Conservation (phyloP, 2,329 filamentous ascomycete genomes). For the Trichoderma hamatum region DNA sequence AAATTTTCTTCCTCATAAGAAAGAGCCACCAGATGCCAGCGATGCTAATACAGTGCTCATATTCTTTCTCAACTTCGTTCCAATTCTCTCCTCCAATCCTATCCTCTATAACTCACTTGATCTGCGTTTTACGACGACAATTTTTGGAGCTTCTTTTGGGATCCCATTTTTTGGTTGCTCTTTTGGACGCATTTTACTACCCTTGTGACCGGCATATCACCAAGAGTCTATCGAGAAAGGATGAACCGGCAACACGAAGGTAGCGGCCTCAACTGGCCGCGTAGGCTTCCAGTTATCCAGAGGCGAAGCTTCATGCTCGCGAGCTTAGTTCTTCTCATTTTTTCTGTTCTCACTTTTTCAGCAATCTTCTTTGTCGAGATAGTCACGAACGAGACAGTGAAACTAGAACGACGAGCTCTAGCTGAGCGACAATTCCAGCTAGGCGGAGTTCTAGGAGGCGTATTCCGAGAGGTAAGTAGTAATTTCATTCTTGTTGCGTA, state of each 20-base stretch:
- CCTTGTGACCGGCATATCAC: slow-evolving; percentile 29
- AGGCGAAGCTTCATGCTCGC: slow-evolving; percentile 1
- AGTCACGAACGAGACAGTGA: slow-evolving; percentile 14
- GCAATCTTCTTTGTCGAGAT: slow-evolving; percentile 25
- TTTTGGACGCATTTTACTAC: slow-evolving; percentile 37
- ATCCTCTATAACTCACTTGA: background rate
- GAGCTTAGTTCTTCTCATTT: slow-evolving; percentile 22
- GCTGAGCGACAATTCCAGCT: slow-evolving; percentile 35
- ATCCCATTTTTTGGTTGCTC: slow-evolving; percentile 33
- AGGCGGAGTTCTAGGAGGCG: slow-evolving; percentile 29
- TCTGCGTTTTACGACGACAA: background rate
- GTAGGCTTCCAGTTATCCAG: background rate
- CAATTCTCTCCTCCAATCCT: background rate
- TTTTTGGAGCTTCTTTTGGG: slow-evolving; percentile 31
- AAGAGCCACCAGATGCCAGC: background rate
- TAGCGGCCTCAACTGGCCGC: background rate
- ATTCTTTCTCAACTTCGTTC: background rate
- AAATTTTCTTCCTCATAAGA: background rate
- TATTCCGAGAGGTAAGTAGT: slow-evolving; percentile 27
- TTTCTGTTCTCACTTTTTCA: slow-evolving; percentile 23
- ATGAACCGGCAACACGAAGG: background rate
- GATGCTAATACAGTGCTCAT: background rate
- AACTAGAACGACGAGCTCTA: slow-evolving; percentile 1
- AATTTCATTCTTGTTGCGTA: background rate
- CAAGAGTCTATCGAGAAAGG: slow-evolving; percentile 5